Conservation (phyloP, 805 yeast species). For the Ogataea paradorogensis region DNA sequence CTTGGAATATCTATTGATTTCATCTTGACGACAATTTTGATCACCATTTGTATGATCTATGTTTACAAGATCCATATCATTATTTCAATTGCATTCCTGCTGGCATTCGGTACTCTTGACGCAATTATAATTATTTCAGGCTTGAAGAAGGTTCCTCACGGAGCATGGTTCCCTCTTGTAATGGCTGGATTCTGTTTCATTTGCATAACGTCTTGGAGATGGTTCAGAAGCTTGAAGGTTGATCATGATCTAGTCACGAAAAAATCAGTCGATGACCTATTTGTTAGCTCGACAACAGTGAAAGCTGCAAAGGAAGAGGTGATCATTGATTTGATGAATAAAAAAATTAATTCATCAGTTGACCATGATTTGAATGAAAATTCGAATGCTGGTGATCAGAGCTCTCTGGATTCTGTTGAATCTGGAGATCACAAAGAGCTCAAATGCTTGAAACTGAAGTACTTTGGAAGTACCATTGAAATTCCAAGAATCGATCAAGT, state of each 20-base stretch:
- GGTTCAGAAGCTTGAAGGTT: constrained; percentile 41
- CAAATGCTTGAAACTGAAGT: constrained; percentile 4
- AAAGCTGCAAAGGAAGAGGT: constrained; percentile 22
- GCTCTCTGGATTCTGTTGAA: constrained; percentile 1
- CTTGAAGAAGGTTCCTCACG: constrained; percentile 50
- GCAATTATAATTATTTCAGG: constrained; percentile 45
- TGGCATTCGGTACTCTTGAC: constrained; percentile 48
- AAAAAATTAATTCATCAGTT: neutral
- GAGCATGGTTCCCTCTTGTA: constrained; percentile 61
- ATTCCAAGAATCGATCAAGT: constrained; percentile 35
- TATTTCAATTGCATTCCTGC: constrained; percentile 35
- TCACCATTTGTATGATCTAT: constrained; percentile 43
- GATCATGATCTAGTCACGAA: constrained; percentile 33
- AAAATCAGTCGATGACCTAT: constrained; percentile 32
- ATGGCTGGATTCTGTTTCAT: constrained; percentile 38
- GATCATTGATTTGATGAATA: constrained; percentile 18
- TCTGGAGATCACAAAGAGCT: constrained; percentile 4
- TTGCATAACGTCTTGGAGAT: constrained; percentile 47
- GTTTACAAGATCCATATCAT: constrained; percentile 40
- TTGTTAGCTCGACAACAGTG: constrained; percentile 20
- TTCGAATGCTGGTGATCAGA: neutral
- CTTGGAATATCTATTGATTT: constrained; percentile 57
- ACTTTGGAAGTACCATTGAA: constrained; percentile 6
- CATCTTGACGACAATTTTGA: constrained; percentile 47
- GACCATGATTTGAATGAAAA: neutral